These are phyloP conservation scores for Vitis hybrid DNA, from an alignment of 177 flowering plant species.

Conservation along the genomic window DNA sequence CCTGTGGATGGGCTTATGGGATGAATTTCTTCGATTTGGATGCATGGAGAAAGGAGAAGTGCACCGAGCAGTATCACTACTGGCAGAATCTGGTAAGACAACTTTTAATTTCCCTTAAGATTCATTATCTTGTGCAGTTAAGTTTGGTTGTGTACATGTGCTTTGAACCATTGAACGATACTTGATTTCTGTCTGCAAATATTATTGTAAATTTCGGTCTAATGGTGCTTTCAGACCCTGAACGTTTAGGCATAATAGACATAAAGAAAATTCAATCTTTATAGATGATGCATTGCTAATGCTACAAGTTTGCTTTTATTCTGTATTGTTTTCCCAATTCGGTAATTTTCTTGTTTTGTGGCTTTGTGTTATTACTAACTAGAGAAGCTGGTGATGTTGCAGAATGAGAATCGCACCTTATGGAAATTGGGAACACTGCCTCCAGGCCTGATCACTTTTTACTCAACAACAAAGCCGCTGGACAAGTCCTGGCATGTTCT, in stretches of 20 bases:
- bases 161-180: no score
- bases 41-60: slow-evolving; percentile 48
- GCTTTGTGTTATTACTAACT: slow-evolving; percentile 12
- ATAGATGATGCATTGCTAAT: no score
- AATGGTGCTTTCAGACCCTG: no score
- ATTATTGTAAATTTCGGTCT: no score
- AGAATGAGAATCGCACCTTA: slow-evolving; percentile 45
- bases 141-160: background rate
- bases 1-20: slow-evolving; percentile 49
- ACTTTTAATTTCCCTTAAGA: background rate
- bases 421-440: slow-evolving; percentile 53
- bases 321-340: background rate
- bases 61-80: slow-evolving; percentile 45
- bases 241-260: no score
- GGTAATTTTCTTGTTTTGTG: slow-evolving; percentile 10
- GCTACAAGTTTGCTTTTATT: background rate
- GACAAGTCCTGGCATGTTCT: slow-evolving; percentile 55
- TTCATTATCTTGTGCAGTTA: background rate
- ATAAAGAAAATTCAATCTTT: no score
- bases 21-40: slow-evolving; percentile 49
- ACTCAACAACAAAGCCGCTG: slow-evolving; percentile 48
- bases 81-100: slow-evolving; percentile 44
- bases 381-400: slow-evolving; percentile 11
- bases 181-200: no score
- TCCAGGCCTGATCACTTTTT: slow-evolving; percentile 46